Evolutionary conservation across 768 basidiomycete genomes (phyloP).

Genomic region (Clathrus columnatus): DNA sequence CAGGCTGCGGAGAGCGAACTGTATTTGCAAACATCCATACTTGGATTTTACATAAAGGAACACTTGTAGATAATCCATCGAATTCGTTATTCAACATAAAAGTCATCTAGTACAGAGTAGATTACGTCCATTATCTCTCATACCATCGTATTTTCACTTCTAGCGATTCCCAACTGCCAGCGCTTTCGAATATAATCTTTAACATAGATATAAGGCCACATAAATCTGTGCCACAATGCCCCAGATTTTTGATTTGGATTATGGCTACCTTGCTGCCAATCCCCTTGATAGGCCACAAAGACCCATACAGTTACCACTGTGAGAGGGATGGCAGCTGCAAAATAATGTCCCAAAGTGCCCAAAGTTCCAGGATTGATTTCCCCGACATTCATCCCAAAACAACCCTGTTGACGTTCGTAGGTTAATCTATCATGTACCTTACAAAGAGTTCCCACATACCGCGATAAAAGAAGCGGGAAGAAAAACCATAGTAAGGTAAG

Average conservation of each 20-base stretch:
- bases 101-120: too few relatives aligned
- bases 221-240: not conserved
- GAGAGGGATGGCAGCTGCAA: constrained; percentile 34
- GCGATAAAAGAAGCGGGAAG: constrained; percentile 42
- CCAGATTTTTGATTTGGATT: not conserved
- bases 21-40: too few relatives aligned
- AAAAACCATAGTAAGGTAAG: constrained; percentile 55
- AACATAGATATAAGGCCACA: not conserved
- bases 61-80: too few relatives aligned
- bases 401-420: constrained; percentile 25
- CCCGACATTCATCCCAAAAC: constrained; percentile 49
- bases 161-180: not conserved
- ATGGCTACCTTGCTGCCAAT: not conserved
- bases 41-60: too few relatives aligned
- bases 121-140: not conserved
- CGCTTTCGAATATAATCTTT: not conserved
- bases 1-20: too few relatives aligned
- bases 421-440: not conserved
- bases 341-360: constrained; percentile 31
- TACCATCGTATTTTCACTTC: not conserved
- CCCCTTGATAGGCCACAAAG: constrained; percentile 40
- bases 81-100: not conserved
- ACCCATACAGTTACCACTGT: constrained; percentile 47
- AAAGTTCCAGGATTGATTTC: constrained; percentile 27
- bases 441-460: constrained; percentile 11